Percentiles rank a stretch among this genome's conserved stretches.
Conservation (phyloP, 345 rosid genomes). For the Combretum micranthum region DNA sequence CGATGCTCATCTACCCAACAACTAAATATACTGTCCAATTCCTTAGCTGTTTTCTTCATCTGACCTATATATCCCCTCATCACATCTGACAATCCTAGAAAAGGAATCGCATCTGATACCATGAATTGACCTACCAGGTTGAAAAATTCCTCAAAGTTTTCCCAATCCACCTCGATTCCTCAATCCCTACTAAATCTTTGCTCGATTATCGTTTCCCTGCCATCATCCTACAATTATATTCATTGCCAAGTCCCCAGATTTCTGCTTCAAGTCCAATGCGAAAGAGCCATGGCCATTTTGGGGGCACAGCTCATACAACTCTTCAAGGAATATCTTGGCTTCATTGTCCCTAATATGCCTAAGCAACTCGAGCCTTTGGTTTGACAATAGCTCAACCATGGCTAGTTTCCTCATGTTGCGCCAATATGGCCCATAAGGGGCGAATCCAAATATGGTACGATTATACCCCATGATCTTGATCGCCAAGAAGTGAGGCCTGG, state of each 20-base stretch:
- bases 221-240: slow-evolving; percentile 20
- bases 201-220: slow-evolving; percentile 27
- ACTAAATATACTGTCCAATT: too few species aligned
- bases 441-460: slow-evolving; percentile 12
- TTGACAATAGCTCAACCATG: too few species aligned
- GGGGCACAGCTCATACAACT: slow-evolving; percentile 10
- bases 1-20: slow-evolving; percentile 35
- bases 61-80: too few species aligned
- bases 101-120: too few species aligned
- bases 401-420: too few species aligned
- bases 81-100: too few species aligned
- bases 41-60: too few species aligned
- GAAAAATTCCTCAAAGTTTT: too few species aligned
- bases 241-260: slow-evolving; percentile 15
- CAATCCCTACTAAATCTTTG: too few species aligned
- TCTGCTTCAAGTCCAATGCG: slow-evolving; percentile 18
- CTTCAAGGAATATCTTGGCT: slow-evolving; percentile 11
- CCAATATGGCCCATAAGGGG: too few species aligned
- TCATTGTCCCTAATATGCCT: slow-evolving; percentile 18
- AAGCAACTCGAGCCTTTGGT: slow-evolving; percentile 26
- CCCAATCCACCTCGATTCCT: too few species aligned
- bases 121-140: too few species aligned
- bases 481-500: slow-evolving; percentile 17
- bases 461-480: slow-evolving; percentile 23
- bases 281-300: slow-evolving; percentile 12